Percentiles rank a stretch among this genome's conserved stretches.
Conservation (phyloP, 2,329 filamentous ascomycete genomes). For the Intubia oerlemansii region DNA sequence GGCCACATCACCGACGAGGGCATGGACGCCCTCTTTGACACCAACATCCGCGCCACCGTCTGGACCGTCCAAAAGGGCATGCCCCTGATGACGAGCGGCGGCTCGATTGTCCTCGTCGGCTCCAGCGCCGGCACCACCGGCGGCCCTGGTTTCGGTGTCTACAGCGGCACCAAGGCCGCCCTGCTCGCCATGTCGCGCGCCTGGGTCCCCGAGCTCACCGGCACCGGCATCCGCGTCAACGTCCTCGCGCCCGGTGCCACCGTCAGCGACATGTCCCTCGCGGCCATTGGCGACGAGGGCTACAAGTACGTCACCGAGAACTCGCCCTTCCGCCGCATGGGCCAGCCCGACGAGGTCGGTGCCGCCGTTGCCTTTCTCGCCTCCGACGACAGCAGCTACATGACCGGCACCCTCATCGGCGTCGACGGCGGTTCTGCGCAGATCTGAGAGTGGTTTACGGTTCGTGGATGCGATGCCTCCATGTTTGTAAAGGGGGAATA, state of each 20-base stretch:
- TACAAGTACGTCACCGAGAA: too few relatives aligned
- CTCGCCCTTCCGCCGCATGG: conserved; percentile 6
- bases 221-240: too few relatives aligned
- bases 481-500: too few relatives aligned
- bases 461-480: too few relatives aligned
- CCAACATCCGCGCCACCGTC: conserved; percentile 48
- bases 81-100: conserved; percentile 4
- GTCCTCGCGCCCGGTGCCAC: conserved; percentile 6
- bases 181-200: not conserved
- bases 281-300: conserved; percentile 2
- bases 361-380: conserved; percentile 5
- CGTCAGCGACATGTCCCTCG: conserved; percentile 3
- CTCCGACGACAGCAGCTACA: conserved; percentile 6
- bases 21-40: conserved; percentile 37
- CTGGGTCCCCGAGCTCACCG: too few relatives aligned
- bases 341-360: conserved; percentile 4
- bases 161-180: conserved; percentile 2
- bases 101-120: conserved; percentile 6
- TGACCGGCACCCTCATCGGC: too few relatives aligned
- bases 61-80: conserved; percentile 11
- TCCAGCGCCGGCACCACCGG: conserved; percentile 6
- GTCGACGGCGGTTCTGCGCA: not conserved
- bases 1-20: conserved; percentile 25
- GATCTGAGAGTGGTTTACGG: too few relatives aligned
- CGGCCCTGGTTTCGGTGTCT: conserved; percentile 2